Evolutionary conservation across 192 early-diverging fungal species (phyloP), one percentile per base, ranked within the genome.

Genomic region (Backusella australiensis): DNA sequence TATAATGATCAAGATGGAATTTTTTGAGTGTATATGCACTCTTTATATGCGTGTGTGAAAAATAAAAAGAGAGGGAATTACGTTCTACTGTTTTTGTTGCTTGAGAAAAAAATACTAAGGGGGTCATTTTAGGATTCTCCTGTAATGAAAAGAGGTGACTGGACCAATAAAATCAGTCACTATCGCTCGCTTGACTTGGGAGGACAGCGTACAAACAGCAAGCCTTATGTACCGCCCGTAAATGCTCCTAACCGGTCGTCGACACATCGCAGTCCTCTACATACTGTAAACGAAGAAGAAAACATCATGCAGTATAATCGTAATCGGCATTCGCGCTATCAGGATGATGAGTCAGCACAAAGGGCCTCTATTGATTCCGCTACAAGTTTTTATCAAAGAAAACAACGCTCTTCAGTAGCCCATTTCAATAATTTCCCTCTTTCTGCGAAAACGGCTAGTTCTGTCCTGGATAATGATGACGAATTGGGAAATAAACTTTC

Each of bases 241-340:
- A 69, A 36, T 42, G 12, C 71, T 67, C 77, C 35, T 36, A 65
- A 68, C 12, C 26, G 19, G 5, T 41, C 56, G 1, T 44, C 59
- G 1, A 36, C 35, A 12, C 75, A 76, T 71, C 68, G 66, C 4
- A 52, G 53, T 38, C 21, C 76, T 4, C 53, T 78, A 7, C 72
- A 78, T 69, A 78, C 77, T 9, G 77, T 78, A 6, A 73, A 73
- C 19, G 77, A 78, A 74, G 77, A 78, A 59, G 71, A 46, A 32
- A 26, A 29, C 4, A 26, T 63, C 23, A 63, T 63, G 56, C 56
- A 63, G 26, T 63, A 63, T 14, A 26, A 34, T 23, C 35, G 32
- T 19, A 41, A 36, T 36, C 38, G n/a, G 19, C 26, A 38, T 23
- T n/a, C 34, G 23, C 39, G 32, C n/a, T 34, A 23, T 36, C 68